These are phyloP conservation scores for Stenogyne calaminthoides DNA, from an alignment of 305 asterid species.

Conservation along the genomic window DNA sequence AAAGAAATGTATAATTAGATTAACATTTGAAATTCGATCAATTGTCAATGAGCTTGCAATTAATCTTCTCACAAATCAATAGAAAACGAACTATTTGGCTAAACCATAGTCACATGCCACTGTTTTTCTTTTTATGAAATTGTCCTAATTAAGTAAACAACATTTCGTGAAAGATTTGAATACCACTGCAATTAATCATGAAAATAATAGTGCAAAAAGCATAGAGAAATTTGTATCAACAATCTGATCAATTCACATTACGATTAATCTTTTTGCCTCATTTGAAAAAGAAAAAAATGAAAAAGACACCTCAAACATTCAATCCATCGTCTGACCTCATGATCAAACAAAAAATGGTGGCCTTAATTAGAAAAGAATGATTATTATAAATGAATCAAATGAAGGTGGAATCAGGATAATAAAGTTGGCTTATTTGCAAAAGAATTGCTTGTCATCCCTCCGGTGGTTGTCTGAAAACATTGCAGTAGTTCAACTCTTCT, in stretches of 20 bases:
- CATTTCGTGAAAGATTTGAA: not conserved
- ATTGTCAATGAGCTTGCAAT: too few species aligned
- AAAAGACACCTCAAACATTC: not conserved
- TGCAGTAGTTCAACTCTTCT: not conserved
- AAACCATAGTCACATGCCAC: too few species aligned
- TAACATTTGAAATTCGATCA: too few species aligned
- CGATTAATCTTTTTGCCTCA: not conserved
- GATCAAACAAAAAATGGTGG: not conserved
- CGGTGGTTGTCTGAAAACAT: not conserved
- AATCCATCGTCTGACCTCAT: not conserved
- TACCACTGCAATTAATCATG: not conserved
- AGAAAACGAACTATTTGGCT: too few species aligned
- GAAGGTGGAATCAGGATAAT: too few species aligned
- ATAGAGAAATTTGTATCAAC: not conserved
- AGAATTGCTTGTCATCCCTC: not conserved
- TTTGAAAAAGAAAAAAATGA: too few species aligned
- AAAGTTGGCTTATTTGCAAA: not conserved
- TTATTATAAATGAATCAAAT: constrained; percentile 4
- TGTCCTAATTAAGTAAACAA: too few species aligned
- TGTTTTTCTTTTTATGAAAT: too few species aligned
- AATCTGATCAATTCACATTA: not conserved
- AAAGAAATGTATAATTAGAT: too few species aligned
- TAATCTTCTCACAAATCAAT: too few species aligned
- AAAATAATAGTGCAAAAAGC: not conserved
- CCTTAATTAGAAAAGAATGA: not conserved